phyloP scores from a whole-genome alignment of 75 land plant species.

The Cupressus sempervirens region DNA sequence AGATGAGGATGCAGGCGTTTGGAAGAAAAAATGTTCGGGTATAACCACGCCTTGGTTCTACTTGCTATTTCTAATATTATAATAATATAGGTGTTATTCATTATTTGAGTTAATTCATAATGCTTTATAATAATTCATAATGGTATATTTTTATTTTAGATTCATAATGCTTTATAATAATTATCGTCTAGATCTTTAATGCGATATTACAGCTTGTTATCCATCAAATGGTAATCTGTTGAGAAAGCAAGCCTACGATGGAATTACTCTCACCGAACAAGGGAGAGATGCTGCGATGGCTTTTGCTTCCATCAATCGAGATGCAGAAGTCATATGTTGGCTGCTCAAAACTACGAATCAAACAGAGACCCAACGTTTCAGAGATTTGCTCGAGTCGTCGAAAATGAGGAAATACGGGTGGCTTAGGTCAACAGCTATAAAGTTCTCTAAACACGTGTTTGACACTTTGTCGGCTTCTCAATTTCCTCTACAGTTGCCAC shows the following conservation, averaged over 20 bases:
- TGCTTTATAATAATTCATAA: too few species aligned
- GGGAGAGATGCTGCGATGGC: background rate
- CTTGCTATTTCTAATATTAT: too few species aligned
- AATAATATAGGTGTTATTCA: too few species aligned
- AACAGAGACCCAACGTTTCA: background rate
- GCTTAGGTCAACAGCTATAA: too few species aligned
- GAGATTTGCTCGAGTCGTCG: background rate
- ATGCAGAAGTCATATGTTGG: background rate
- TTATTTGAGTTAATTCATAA: background rate
- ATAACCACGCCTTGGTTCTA: too few species aligned
- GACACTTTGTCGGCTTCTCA: background rate
- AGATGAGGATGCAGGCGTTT: background rate
- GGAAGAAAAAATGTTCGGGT: background rate
- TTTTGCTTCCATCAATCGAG: background rate
- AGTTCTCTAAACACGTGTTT: background rate
- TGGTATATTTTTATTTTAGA: background rate
- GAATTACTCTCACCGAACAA: background rate
- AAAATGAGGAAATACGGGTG: background rate
- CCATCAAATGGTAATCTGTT: background rate
- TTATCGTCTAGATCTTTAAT: background rate
- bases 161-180: background rate
- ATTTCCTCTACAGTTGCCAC: background rate
- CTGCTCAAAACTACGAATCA: background rate
- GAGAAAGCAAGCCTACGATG: background rate
- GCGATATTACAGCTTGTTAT: background rate